These are phyloP conservation scores for Skeletonema potamos DNA, from an alignment of 108 stramenopile genomes.

Conservation along the genomic window DNA sequence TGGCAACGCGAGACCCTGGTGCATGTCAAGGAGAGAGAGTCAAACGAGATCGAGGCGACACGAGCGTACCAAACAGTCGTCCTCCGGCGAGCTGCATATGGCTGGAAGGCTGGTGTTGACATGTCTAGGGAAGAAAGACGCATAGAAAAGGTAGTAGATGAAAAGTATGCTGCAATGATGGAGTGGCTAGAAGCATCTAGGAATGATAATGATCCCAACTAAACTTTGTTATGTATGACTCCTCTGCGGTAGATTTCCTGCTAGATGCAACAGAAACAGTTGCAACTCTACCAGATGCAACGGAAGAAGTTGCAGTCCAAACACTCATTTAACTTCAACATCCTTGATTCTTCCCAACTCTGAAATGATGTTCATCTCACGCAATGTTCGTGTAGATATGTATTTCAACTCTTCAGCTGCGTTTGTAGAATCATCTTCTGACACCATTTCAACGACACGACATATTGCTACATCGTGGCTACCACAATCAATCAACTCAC, in stretches of 20 bases:
- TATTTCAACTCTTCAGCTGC: constrained; percentile 12
- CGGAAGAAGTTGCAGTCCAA: too few species aligned
- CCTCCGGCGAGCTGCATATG: constrained; percentile 7
- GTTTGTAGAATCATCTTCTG: neutral
- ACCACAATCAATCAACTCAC: constrained; percentile 64
- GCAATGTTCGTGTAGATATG: constrained; percentile 46
- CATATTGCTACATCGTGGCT: constrained; percentile 76
- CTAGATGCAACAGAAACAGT: too few species aligned
- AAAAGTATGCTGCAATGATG: constrained; percentile 19
- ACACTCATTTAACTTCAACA: neutral
- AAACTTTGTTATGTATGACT: neutral
- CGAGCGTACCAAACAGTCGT: neutral
- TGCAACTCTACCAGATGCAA: too few species aligned
- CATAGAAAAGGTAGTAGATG: constrained; percentile 11
- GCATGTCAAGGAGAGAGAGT: neutral
- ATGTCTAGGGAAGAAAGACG: constrained; percentile 15
- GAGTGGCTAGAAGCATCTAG: constrained; percentile 18
- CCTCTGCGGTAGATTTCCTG: too few species aligned
- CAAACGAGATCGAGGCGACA: neutral
- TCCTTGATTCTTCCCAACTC: constrained; percentile 57
- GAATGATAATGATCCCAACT: neutral
- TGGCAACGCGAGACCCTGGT: neutral
- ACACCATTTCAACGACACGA: constrained; percentile 43
- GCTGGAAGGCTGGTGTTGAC: constrained; percentile 15
- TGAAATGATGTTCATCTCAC: constrained; percentile 65